Percentiles rank a stretch among this genome's conserved stretches.
Conservation (phyloP, 192 early-diverging fungal genomes). For the Chytriomyces sp. region DNA sequence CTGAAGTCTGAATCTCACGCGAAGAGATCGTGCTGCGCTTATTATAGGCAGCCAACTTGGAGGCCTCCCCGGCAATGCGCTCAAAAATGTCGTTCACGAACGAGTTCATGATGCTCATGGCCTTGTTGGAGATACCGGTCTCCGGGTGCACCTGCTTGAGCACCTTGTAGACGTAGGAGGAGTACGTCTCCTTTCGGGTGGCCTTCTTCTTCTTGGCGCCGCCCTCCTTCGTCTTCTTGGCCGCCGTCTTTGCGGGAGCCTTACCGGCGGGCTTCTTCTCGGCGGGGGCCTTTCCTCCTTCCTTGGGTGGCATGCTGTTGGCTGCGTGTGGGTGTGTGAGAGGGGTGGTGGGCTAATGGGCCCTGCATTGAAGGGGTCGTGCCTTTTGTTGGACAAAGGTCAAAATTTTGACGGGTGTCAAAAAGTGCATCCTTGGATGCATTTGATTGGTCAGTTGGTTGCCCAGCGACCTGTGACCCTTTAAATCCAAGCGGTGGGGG, state of each 20-base stretch:
- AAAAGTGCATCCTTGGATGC: background rate
- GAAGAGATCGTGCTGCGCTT: slow-evolving; percentile 93
- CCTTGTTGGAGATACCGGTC: slow-evolving; percentile 96
- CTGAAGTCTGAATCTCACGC: slow-evolving; percentile 91
- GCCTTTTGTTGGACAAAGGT: background rate
- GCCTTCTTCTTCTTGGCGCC: slow-evolving; percentile 69
- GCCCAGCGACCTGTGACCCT: background rate
- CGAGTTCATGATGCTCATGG: slow-evolving; percentile 96
- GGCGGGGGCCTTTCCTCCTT: slow-evolving; percentile 36
- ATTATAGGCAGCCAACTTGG: slow-evolving; percentile 84
- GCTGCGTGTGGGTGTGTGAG: background rate
- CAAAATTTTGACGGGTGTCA: background rate
- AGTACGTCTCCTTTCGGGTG: slow-evolving; percentile 85
- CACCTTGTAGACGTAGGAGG: slow-evolving; percentile 95
- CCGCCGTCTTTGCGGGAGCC: slow-evolving; percentile 75
- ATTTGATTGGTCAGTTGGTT: background rate
- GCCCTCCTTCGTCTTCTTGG: slow-evolving; percentile 69
- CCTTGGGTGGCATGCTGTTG: slow-evolving; percentile 62
- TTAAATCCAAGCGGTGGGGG: background rate
- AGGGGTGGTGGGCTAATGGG: background rate
- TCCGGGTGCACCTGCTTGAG: slow-evolving; percentile 97
- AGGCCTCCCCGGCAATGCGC: slow-evolving; percentile 75
- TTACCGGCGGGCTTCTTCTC: slow-evolving; percentile 57
- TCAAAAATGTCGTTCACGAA: slow-evolving; percentile 98
- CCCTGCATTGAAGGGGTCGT: background rate